Evolutionary conservation across 2,329 filamentous ascomycete genomes (phyloP).

Genomic region (Aspergillus pseudoviridinutans): DNA sequence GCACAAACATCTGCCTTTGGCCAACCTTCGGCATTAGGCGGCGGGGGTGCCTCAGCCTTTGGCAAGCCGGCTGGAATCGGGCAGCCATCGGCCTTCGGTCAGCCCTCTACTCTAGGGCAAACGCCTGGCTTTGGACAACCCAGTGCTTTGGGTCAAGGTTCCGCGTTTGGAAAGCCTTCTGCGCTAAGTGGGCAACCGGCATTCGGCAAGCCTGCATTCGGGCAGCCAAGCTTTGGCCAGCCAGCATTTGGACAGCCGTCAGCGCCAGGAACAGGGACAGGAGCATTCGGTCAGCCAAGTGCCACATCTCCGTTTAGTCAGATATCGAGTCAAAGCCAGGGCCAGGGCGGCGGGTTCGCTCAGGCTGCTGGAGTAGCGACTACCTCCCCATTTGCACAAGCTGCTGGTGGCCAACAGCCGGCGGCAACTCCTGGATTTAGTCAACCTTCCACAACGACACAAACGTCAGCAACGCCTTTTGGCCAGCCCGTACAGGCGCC

Average conservation of each 20-base stretch:
- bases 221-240: conserved; percentile 27
- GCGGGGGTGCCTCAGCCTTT: conserved; percentile 14
- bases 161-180: conserved; percentile 41
- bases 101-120: conserved; percentile 16
- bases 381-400: conserved; percentile 33
- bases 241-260: conserved; percentile 25
- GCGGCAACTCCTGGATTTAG: conserved; percentile 27
- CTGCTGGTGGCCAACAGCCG: conserved; percentile 23
- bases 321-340: conserved; percentile 25
- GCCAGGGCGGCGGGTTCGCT: conserved; percentile 24
- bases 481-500: conserved; percentile 28
- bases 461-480: conserved; percentile 22
- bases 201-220: conserved; percentile 44
- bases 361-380: conserved; percentile 15
- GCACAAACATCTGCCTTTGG: conserved; percentile 20
- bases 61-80: conserved; percentile 18
- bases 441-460: conserved; percentile 18
- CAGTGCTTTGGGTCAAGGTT: conserved; percentile 17
- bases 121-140: conserved; percentile 16
- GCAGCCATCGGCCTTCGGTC: conserved; percentile 25
- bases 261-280: conserved; percentile 14
- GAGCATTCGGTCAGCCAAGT: conserved; percentile 35
- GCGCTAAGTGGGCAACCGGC: conserved; percentile 20
- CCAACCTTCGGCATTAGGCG: conserved; percentile 21
- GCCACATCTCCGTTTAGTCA: conserved; percentile 44